Base-by-base conservation (phyloP, 1,284 basidiomycete genomes). In the Flammula alnicola region DNA sequence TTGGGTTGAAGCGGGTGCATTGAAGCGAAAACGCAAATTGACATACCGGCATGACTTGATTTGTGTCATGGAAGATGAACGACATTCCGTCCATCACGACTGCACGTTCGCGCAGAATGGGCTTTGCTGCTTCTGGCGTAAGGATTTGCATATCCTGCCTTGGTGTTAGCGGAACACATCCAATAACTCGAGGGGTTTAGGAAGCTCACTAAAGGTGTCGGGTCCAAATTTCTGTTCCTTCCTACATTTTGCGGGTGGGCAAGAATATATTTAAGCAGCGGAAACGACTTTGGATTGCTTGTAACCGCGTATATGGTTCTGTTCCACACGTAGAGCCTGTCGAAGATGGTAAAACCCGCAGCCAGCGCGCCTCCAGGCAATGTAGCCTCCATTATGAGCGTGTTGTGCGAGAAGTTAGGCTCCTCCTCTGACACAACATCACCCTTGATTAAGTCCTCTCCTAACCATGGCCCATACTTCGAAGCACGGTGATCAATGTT, bases 11-110 rank as follows among this genome's bases (percentile, higher is more conserved):
- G 4, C 4, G 26, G 6, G 6, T 16, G 4, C 7, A 9, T 23
- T 4, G 29, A 42, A 8, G 9, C 22, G 20, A 33, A 30, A 16
- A 19, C 9, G 9, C 4, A 11, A 22, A 25, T 26, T 5, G n/a
- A 55, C 61, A 17, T 48, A 73, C 73, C 23, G 51, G 44, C 62
- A 71, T 68, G 45, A 70, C 74, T 47, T 72, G 69, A 9, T 64
- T 48, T 0, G 64, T 61, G 49, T 76, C 74, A 50, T 71, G 69
- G 3, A 69, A 47, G 35, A 75, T 62, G 25, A 71, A 55, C 1
- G 67, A 64, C 17, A 66, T 55, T 1, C 65, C 72, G 8, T 61
- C 49, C 2, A 73, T 49, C 1, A 56, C 56, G 1, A 69, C 57
- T 0, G 65, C 64, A 33, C 60, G 55, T 5, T 61, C 50, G 14